Conservation (phyloP, 441 rosid species). For the Viola pubescens region DNA sequence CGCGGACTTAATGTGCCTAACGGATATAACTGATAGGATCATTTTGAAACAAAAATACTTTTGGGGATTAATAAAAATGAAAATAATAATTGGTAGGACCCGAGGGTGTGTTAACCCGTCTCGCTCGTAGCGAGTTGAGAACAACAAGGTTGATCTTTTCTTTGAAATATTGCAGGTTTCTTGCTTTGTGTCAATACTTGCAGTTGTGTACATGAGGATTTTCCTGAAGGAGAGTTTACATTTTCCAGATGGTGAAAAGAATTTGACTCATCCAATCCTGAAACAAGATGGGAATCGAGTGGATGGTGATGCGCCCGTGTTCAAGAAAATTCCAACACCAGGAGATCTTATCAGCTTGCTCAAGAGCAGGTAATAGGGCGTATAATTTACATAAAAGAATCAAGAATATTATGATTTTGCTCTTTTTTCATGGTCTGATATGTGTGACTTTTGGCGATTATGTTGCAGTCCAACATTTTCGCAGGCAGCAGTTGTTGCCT, state of each 20-base stretch:
- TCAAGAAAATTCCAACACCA: conserved; percentile 36
- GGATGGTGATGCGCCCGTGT: conserved; percentile 20
- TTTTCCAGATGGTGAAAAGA: conserved; percentile 6
- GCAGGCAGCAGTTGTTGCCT: conserved; percentile 64
- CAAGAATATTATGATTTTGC: not conserved
- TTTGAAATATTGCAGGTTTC: conserved; percentile 39
- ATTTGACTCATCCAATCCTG: conserved; percentile 42
- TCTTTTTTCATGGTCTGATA: not conserved
- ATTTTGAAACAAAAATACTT: too few species aligned
- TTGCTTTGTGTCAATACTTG: conserved; percentile 41
- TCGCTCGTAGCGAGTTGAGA: too few species aligned
- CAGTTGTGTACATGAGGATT: conserved; percentile 66
- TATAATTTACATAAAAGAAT: too few species aligned
- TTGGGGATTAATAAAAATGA: too few species aligned
- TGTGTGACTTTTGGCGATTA: not conserved
- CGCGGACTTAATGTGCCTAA: too few species aligned
- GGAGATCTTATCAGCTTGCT: conserved; percentile 44
- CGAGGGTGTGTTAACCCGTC: too few species aligned
- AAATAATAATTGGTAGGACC: too few species aligned
- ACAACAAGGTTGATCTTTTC: not conserved
- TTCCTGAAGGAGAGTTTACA: conserved; percentile 49
- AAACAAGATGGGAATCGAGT: conserved; percentile 22
- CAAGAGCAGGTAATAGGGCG: conserved; percentile 42
- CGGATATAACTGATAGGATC: too few species aligned
- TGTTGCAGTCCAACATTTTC: conserved; percentile 54